phyloP scores from a whole-genome alignment of 306 rosid genomes.

The Glycine tomentella region DNA sequence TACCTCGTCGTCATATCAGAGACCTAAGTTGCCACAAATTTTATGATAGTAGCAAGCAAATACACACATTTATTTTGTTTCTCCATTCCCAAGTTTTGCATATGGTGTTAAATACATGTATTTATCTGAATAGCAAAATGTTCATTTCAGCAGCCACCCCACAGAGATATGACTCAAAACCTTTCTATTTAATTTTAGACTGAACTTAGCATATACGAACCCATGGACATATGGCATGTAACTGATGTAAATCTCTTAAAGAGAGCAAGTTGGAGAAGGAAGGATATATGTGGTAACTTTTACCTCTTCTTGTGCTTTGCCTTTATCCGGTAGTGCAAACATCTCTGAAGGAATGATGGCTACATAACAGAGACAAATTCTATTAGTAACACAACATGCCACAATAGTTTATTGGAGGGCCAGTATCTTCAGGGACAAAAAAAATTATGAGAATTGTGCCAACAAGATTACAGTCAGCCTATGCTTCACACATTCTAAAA shows the following conservation, averaged over 20 bases:
- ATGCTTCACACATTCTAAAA: slow-evolving; percentile 5
- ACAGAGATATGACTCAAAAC: neutral
- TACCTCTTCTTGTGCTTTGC: slow-evolving; percentile 83
- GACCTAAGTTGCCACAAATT: neutral
- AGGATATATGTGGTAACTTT: slow-evolving; percentile 5
- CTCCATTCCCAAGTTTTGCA: neutral
- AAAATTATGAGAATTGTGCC: neutral
- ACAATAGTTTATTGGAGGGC: neutral
- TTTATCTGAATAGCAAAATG: slow-evolving; percentile 13
- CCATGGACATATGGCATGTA: slow-evolving; percentile 17
- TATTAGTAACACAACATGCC: slow-evolving; percentile 34
- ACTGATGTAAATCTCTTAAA: neutral
- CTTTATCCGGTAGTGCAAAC: slow-evolving; percentile 75
- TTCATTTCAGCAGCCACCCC: slow-evolving; percentile 2
- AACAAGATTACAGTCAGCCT: slow-evolving; percentile 28
- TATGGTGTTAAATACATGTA: neutral
- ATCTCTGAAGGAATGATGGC: slow-evolving; percentile 84
- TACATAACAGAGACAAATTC: slow-evolving; percentile 44
- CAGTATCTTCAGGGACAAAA: slow-evolving; percentile 1
- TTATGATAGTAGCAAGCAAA: slow-evolving; percentile 19
- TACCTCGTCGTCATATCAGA: neutral
- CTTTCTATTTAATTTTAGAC: neutral
- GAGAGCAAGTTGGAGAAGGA: slow-evolving; percentile 4
- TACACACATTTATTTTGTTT: neutral
- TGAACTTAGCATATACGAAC: slow-evolving; percentile 13